Conservation (phyloP, 106 monocot species). For the Amphibolis antarctica region DNA sequence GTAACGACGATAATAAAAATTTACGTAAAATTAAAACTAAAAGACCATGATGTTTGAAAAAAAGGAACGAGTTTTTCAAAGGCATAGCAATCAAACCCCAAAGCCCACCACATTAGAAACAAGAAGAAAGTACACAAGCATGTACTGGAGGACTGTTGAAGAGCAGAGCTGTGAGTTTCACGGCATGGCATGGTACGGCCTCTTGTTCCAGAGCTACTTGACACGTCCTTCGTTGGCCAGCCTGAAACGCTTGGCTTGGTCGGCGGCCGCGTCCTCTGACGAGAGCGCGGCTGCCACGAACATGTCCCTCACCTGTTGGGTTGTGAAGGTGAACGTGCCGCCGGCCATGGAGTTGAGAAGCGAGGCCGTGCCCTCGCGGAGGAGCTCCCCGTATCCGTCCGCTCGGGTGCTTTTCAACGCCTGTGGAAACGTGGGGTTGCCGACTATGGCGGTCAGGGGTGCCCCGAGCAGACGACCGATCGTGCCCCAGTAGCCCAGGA, state of each 20-base stretch:
- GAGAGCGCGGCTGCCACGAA: slow-evolving; percentile 27
- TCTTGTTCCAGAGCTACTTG: not conserved
- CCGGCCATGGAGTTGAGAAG: slow-evolving; percentile 69
- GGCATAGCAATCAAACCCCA: not conserved
- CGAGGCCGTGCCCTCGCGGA: slow-evolving; percentile 61
- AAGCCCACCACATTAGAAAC: too few species aligned
- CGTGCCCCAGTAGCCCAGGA: slow-evolving; percentile 48
- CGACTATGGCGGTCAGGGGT: slow-evolving; percentile 15
- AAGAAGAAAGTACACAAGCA: too few species aligned
- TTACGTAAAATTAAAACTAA: too few species aligned
- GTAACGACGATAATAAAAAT: too few species aligned
- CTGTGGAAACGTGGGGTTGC: slow-evolving; percentile 33
- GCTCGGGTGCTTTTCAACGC: slow-evolving; percentile 45
- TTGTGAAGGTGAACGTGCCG: slow-evolving; percentile 38
- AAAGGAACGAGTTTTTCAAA: too few species aligned
- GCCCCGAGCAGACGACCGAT: slow-evolving; percentile 46
- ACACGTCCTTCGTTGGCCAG: slow-evolving; percentile 45
- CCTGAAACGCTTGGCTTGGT: slow-evolving; percentile 56
- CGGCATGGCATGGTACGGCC: too few species aligned
- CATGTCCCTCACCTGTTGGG: slow-evolving; percentile 49
- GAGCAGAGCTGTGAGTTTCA: too few species aligned
- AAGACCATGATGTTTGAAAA: too few species aligned
- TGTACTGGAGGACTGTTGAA: too few species aligned
- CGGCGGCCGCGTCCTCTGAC: slow-evolving; percentile 31
- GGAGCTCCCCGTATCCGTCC: slow-evolving; percentile 58